A percentile compares a stretch with the other conserved stretches of the same genome.
Conservation (phyloP, 768 basidiomycete genomes). For the Coprinopsis cinerea region DNA sequence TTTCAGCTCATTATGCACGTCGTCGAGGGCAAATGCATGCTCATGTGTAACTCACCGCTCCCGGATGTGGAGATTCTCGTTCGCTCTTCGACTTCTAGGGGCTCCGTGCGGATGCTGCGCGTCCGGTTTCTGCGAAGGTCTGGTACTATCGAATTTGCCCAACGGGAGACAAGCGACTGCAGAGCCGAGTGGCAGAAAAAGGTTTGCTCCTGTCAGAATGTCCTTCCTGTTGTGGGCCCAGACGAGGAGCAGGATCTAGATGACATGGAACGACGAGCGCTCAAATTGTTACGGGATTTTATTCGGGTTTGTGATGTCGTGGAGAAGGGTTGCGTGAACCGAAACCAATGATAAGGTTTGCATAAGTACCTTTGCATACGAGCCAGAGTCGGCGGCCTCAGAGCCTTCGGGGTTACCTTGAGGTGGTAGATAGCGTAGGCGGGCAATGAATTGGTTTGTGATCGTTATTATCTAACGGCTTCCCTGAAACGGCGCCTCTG, state of each 20-base stretch:
- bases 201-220: slow-evolving; percentile 16
- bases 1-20: slow-evolving; percentile 38
- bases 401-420: too few species aligned
- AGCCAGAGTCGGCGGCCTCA: too few species aligned
- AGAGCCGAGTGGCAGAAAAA: slow-evolving; percentile 38
- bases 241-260: slow-evolving; percentile 17
- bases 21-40: slow-evolving; percentile 33
- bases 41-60: slow-evolving; percentile 47
- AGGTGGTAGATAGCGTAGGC: too few species aligned
- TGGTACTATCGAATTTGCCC: slow-evolving; percentile 30
- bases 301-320: not conserved
- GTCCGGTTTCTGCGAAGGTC: slow-evolving; percentile 31
- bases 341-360: too few species aligned
- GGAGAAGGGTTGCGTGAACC: too few species aligned
- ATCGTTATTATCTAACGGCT: too few species aligned
- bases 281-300: slow-evolving; percentile 2
- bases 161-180: slow-evolving; percentile 21
- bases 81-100: slow-evolving; percentile 3
- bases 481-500: too few species aligned
- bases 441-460: too few species aligned
- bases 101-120: slow-evolving; percentile 21
- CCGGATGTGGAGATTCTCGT: slow-evolving; percentile 44
- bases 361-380: too few species aligned
- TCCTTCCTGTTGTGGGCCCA: slow-evolving; percentile 18
- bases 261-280: slow-evolving; percentile 1